A percentile compares a stretch with the other conserved stretches of the same genome.
Evolutionary conservation across 179 eudicot genomes (phyloP).

Genomic region (Spergularia azorica): DNA sequence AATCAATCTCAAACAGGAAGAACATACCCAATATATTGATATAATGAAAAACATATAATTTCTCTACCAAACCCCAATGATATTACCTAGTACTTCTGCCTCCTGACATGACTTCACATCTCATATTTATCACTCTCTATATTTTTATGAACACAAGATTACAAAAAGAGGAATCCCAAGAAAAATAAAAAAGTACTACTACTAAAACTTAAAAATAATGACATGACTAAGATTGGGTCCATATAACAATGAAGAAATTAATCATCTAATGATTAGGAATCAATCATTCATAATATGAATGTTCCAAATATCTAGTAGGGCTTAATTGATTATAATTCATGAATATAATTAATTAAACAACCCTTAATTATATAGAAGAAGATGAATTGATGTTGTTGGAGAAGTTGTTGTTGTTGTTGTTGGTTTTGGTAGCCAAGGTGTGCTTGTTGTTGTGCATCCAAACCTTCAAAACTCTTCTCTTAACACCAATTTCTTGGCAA

Average conservation of each 20-base stretch:
- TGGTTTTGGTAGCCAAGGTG: slow-evolving; percentile 55
- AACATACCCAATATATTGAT: too few relatives aligned
- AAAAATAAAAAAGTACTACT: too few relatives aligned
- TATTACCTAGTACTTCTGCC: too few relatives aligned
- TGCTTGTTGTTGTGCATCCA: slow-evolving; percentile 92
- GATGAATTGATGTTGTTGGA: slow-evolving; percentile 14
- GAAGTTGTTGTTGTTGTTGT: background rate
- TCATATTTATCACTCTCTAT: too few relatives aligned
- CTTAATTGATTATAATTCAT: background rate
- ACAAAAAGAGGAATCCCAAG: too few relatives aligned
- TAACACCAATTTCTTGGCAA: slow-evolving; percentile 71
- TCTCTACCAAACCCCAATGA: too few relatives aligned
- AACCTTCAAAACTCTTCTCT: slow-evolving; percentile 69
- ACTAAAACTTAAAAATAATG: too few relatives aligned
- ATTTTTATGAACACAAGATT: too few relatives aligned
- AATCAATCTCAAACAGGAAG: too few relatives aligned
- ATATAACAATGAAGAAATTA: background rate
- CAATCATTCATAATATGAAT: background rate
- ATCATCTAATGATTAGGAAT: background rate
- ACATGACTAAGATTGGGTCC: too few relatives aligned
- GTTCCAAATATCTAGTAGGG: background rate
- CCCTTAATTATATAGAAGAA: background rate
- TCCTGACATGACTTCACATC: too few relatives aligned
- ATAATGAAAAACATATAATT: too few relatives aligned
- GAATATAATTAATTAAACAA: background rate